Percentiles rank a stretch among this genome's conserved stretches.
Evolutionary conservation across 371 early-diverging fungal species (phyloP).

Genomic region (Cokeromyces recurvatus): DNA sequence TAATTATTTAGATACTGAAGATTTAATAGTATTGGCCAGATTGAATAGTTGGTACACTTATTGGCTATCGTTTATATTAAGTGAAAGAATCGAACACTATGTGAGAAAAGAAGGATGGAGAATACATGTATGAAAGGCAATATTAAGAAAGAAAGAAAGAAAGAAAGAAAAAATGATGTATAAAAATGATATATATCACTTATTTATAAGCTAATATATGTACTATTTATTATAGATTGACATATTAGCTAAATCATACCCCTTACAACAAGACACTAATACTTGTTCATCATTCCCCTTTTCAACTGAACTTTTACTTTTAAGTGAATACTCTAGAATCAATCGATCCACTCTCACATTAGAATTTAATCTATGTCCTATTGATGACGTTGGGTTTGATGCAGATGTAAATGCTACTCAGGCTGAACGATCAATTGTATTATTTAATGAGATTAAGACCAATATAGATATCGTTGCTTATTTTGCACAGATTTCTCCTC

Average conservation of each 20-base stretch:
- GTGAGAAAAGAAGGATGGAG: slow-evolving; percentile 18
- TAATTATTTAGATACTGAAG: slow-evolving; percentile 2
- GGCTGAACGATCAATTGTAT: slow-evolving; percentile 6
- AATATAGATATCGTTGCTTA: slow-evolving; percentile 22
- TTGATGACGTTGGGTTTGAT: slow-evolving; percentile 17
- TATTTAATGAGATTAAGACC: slow-evolving; percentile 11
- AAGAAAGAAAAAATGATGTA: neutral
- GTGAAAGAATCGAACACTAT: slow-evolving; percentile 9
- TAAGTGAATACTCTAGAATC: slow-evolving; percentile 13
- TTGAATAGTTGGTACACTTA: slow-evolving; percentile 21
- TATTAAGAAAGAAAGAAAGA: neutral
- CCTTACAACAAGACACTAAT: neutral
- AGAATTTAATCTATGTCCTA: slow-evolving; percentile 15
- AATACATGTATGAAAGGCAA: slow-evolving; percentile 11
- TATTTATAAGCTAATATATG: neutral
- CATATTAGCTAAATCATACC: slow-evolving; percentile 16
- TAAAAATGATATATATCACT: neutral
- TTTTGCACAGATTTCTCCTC: slow-evolving; percentile 15
- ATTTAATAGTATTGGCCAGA: slow-evolving; percentile 14
- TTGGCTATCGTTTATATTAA: slow-evolving; percentile 10
- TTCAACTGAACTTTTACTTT: slow-evolving; percentile 10
- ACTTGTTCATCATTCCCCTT: slow-evolving; percentile 3
- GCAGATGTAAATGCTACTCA: neutral
- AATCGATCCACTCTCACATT: slow-evolving; percentile 13
- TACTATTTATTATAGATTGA: slow-evolving; percentile 7